Conservation (phyloP, 306 rosid species). For the Citrullus colocynthis region DNA sequence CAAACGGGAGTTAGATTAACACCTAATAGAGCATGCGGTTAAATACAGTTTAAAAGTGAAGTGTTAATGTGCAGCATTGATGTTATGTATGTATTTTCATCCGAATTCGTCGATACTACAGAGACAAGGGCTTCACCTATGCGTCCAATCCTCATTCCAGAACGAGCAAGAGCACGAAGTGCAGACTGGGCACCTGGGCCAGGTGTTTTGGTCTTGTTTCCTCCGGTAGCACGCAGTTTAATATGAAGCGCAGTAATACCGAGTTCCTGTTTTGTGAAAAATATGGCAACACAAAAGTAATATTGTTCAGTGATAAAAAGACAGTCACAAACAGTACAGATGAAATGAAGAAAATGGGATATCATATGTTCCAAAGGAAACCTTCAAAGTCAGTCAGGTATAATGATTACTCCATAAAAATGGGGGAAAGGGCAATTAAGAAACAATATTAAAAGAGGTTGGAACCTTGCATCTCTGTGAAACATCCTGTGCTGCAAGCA, state of each 20-base stretch:
- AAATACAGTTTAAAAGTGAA: background rate
- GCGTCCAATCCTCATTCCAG: constrained; percentile 69
- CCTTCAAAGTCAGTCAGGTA: background rate
- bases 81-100: background rate
- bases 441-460: background rate
- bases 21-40: background rate
- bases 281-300: background rate
- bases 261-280: constrained; percentile 29
- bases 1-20: background rate
- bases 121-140: constrained; percentile 26
- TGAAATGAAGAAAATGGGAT: background rate
- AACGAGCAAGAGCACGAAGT: constrained; percentile 61
- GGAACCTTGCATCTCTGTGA: constrained; percentile 48
- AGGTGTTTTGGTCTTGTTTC: constrained; percentile 64
- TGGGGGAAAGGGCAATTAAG: background rate
- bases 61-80: background rate
- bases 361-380: background rate
- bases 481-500: constrained; percentile 73
- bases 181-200: constrained; percentile 80
- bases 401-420: background rate
- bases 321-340: background rate
- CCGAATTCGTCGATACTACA: background rate
- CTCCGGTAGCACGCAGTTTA: constrained; percentile 65
- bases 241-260: constrained; percentile 64
- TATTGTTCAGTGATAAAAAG: background rate